These are phyloP conservation scores for Jatropha curcas DNA, from an alignment of 345 rosid genomes.

Conservation along the genomic window DNA sequence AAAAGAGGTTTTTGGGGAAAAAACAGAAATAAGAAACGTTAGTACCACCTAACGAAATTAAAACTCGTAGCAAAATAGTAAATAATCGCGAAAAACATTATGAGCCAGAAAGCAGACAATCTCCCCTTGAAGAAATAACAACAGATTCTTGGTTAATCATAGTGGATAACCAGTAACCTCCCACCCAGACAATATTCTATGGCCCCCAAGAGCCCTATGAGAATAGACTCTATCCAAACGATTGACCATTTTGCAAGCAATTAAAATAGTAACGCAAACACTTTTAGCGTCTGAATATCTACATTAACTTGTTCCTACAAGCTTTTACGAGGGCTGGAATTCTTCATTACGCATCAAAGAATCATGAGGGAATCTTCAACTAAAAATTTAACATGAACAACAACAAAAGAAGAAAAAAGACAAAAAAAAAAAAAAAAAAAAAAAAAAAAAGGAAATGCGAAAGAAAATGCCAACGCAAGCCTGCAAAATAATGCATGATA, in stretches of 20 bases:
- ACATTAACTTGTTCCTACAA: conserved; percentile 25
- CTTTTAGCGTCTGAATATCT: background rate
- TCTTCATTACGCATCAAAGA: background rate
- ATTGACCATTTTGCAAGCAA: background rate
- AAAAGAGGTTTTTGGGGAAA: background rate
- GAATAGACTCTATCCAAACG: background rate
- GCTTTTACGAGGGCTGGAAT: background rate
- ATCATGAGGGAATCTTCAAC: background rate
- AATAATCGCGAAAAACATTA: too few relatives aligned
- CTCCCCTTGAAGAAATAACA: background rate
- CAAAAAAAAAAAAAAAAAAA: background rate
- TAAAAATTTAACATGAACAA: background rate
- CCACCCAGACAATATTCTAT: background rate
- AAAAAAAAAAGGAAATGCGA: background rate
- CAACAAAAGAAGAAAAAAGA: background rate
- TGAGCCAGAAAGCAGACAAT: too few relatives aligned
- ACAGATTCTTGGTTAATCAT: too few relatives aligned
- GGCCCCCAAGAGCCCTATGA: background rate
- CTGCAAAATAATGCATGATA: conserved; percentile 1
- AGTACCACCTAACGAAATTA: too few relatives aligned
- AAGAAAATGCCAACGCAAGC: background rate
- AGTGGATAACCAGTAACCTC: background rate
- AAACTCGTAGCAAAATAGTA: too few relatives aligned
- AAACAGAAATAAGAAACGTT: background rate
- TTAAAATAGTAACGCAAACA: background rate